Conservation (phyloP, 1,284 basidiomycete genomes). For the Rugosomyces carneus region DNA sequence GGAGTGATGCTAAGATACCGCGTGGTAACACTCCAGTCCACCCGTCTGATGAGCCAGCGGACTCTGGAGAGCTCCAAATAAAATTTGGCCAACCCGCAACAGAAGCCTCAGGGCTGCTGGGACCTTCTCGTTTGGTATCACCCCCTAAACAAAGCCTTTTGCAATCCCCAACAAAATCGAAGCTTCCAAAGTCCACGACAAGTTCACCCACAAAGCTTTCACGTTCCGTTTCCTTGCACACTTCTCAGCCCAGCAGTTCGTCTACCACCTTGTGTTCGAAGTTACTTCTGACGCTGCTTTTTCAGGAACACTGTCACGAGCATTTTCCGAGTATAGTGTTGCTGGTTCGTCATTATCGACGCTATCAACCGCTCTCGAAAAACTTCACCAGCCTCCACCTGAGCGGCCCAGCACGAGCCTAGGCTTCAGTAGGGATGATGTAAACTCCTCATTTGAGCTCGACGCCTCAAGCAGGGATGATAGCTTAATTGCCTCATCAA, state of each 20-base stretch:
- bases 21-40: neutral
- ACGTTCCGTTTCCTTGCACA: slow-evolving; percentile 27
- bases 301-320: slow-evolving; percentile 18
- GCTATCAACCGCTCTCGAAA: slow-evolving; percentile 55
- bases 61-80: slow-evolving; percentile 19
- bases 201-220: slow-evolving; percentile 31
- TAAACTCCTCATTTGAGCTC: slow-evolving; percentile 20
- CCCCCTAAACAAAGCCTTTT: slow-evolving; percentile 14
- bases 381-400: slow-evolving; percentile 54
- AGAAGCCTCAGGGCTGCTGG: slow-evolving; percentile 1
- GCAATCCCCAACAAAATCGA: slow-evolving; percentile 17
- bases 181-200: slow-evolving; percentile 18
- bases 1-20: neutral
- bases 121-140: slow-evolving; percentile 15
- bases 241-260: slow-evolving; percentile 25
- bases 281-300: neutral
- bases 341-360: slow-evolving; percentile 39
- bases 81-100: slow-evolving; percentile 22
- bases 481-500: slow-evolving; percentile 12
- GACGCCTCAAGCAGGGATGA: slow-evolving; percentile 22
- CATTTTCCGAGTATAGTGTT: slow-evolving; percentile 21
- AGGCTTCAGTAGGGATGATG: slow-evolving; percentile 45
- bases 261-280: neutral
- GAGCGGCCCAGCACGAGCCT: slow-evolving; percentile 57
- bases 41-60: slow-evolving; percentile 16